A percentile compares a stretch with the other conserved stretches of the same genome.
phyloP scores from a whole-genome alignment of 116 monocot species.

The Phalaenopsis hybrid region DNA sequence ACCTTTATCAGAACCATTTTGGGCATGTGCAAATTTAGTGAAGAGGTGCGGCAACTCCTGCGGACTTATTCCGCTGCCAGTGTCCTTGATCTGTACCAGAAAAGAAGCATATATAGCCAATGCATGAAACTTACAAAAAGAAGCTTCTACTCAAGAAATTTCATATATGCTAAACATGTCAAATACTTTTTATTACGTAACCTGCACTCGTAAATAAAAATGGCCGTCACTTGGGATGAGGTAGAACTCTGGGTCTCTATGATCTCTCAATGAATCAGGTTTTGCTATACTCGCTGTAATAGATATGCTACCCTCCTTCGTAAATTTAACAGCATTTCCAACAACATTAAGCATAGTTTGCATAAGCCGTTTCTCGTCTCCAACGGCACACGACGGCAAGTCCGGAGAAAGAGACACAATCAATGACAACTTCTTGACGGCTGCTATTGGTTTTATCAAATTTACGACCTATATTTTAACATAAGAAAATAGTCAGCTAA shows the following conservation, averaged over 20 bases:
- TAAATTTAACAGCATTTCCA: constrained; percentile 88
- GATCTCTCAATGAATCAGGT: constrained; percentile 54
- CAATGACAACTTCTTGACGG: constrained; percentile 56
- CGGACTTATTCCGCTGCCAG: constrained; percentile 78
- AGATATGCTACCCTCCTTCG: constrained; percentile 76
- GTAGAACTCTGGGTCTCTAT: constrained; percentile 41
- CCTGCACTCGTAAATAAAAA: constrained; percentile 82
- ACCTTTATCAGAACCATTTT: constrained; percentile 30
- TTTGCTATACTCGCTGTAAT: constrained; percentile 49
- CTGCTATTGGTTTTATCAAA: constrained; percentile 87
- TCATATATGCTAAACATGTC: background rate
- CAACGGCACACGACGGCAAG: constrained; percentile 59
- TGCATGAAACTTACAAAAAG: background rate
- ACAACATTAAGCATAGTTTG: constrained; percentile 70
- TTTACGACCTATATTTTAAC: constrained; percentile 49
- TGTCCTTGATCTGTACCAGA: constrained; percentile 68
- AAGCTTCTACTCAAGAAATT: background rate
- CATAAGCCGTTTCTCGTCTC: constrained; percentile 82
- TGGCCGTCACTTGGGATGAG: constrained; percentile 45
- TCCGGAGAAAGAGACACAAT: constrained; percentile 53
- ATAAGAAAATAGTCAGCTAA: constrained; percentile 10
- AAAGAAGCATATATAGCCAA: background rate
- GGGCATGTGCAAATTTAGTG: constrained; percentile 65
- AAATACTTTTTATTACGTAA: background rate
- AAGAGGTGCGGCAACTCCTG: constrained; percentile 77